A percentile compares a stretch with the other conserved stretches of the same genome.
phyloP scores from a whole-genome alignment of 306 rosid genomes.

The Inga laurina region DNA sequence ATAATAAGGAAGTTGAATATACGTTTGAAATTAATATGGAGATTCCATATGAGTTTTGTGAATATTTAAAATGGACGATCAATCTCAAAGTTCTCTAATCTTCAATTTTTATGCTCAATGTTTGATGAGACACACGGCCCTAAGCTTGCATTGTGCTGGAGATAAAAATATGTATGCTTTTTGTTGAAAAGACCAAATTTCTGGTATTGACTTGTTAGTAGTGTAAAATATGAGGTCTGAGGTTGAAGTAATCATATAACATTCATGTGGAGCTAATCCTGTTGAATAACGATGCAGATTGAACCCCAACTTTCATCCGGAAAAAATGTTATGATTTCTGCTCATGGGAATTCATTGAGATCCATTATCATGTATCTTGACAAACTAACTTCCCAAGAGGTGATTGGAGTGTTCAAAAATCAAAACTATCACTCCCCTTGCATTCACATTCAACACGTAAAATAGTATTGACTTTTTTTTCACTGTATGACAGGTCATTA shows the following conservation, averaged over 20 bases:
- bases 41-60: not conserved
- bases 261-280: slow-evolving; percentile 37
- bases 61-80: not conserved
- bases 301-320: slow-evolving; percentile 90
- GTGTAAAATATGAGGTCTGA: not conserved
- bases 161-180: not conserved
- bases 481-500: slow-evolving; percentile 69
- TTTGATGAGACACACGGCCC: not conserved
- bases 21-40: not conserved
- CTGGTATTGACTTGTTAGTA: not conserved
- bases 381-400: slow-evolving; percentile 97
- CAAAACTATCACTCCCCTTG: slow-evolving; percentile 3
- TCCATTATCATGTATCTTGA: slow-evolving; percentile 99
- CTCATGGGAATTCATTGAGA: slow-evolving; percentile 97
- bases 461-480: slow-evolving; percentile 3
- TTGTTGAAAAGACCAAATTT: slow-evolving; percentile 16
- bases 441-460: not conserved
- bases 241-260: slow-evolving; percentile 19
- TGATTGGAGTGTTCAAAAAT: slow-evolving; percentile 33
- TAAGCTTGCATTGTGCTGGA: not conserved
- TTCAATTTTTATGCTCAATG: not conserved
- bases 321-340: slow-evolving; percentile 95
- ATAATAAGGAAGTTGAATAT: not conserved
- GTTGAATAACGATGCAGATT: slow-evolving; percentile 57
- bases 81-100: not conserved